Evolutionary conservation across 352 stramenopile genomes (phyloP).

Genomic region (Pythium diclinum): DNA sequence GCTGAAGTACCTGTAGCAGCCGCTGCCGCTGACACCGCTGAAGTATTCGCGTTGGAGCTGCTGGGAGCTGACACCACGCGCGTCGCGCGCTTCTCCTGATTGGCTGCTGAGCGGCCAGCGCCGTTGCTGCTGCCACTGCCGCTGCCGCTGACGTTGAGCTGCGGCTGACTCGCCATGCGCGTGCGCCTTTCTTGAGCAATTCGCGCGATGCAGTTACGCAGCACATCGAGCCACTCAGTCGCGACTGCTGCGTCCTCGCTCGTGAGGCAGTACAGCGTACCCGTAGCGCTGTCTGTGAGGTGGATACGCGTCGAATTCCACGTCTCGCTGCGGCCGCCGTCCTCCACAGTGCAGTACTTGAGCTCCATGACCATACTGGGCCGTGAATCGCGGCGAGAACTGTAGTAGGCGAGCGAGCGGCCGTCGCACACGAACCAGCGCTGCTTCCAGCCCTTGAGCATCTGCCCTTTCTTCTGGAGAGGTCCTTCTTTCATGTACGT

Average conservation of each 20-base stretch:
- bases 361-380: constrained; percentile 72
- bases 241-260: constrained; percentile 56
- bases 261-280: constrained; percentile 77
- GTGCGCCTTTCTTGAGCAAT: constrained; percentile 10
- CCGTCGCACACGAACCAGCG: constrained; percentile 83
- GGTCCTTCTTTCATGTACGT: constrained; percentile 74
- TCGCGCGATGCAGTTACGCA: constrained; percentile 44
- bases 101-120: not conserved
- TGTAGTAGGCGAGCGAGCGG: constrained; percentile 72
- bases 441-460: constrained; percentile 74
- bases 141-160: not conserved
- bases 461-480: constrained; percentile 76
- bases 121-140: not conserved
- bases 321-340: constrained; percentile 72
- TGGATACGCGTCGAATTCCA: constrained; percentile 83
- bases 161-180: constrained; percentile 15
- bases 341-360: constrained; percentile 67
- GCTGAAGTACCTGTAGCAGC: not conserved
- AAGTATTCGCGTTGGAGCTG: constrained; percentile 1
- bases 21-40: not conserved
- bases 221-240: constrained; percentile 63
- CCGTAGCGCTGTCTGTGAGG: constrained; percentile 59
- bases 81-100: constrained; percentile 16
- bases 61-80: constrained; percentile 19
- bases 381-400: constrained; percentile 56